phyloP scores from a whole-genome alignment of 2,329 filamentous ascomycete species.

The Epichloe bromicola region DNA sequence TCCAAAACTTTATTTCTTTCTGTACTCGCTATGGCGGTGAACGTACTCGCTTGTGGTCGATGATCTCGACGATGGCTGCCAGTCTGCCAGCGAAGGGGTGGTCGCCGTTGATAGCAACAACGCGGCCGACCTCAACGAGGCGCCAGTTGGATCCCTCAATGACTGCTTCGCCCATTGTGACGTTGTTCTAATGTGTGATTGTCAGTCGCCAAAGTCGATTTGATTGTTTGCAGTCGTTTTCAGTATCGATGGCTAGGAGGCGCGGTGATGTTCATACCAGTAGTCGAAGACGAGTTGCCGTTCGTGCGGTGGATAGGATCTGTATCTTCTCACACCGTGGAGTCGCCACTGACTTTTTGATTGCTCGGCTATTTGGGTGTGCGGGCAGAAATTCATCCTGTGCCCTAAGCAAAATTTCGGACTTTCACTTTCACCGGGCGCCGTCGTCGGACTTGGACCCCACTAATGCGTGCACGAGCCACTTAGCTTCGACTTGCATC shows the following conservation, averaged over 20 bases:
- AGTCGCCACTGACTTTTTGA: conserved; percentile 29
- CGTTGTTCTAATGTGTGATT: conserved; percentile 35
- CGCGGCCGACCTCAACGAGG: conserved; percentile 95
- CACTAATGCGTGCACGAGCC: neutral
- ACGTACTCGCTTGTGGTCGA: conserved; percentile 99
- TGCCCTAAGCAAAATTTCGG: conserved; percentile 29
- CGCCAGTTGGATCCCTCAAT: conserved; percentile 80
- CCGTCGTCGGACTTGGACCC: neutral
- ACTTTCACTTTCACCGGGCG: conserved; percentile 16
- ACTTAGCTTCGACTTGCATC: neutral
- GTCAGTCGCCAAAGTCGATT: conserved; percentile 18
- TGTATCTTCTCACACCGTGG: conserved; percentile 23
- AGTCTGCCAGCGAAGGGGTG: conserved; percentile 75
- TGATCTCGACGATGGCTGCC: conserved; percentile 95
- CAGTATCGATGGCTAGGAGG: neutral
- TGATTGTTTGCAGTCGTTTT: neutral
- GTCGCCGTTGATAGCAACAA: conserved; percentile 75
- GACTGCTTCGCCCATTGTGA: conserved; percentile 71
- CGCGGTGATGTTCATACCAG: conserved; percentile 22
- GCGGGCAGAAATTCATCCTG: conserved; percentile 27
- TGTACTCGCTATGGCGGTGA: conserved; percentile 6
- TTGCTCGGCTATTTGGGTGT: conserved; percentile 25
- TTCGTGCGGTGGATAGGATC: conserved; percentile 24
- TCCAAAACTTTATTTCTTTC: neutral
- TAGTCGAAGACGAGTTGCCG: conserved; percentile 26